Base-by-base conservation (phyloP, 106 monocot species). In the Dendrobium catenatum region DNA sequence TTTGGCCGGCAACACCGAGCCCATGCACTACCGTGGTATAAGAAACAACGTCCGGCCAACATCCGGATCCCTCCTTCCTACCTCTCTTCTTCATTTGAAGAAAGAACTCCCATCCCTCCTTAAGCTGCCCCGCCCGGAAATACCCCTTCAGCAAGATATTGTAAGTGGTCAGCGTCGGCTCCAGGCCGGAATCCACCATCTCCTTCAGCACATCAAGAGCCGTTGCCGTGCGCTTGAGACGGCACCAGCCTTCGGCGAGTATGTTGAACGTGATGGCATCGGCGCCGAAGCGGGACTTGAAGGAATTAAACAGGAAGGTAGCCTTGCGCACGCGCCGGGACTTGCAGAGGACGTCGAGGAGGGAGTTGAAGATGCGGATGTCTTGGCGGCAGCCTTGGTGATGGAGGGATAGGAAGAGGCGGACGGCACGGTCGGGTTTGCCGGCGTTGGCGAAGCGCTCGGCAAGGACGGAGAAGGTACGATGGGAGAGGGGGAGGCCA, bases 221-320 rank as follows among this genome's bases (percentile, higher is more conserved):
- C 72, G 68, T 77, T 20, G 86, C 79, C 9, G 89, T 93, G 42
- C 81, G 76, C 77, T 93, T 93, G 24, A 87, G 19, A 47, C 80
- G 83, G 84, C 97, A 98, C 92, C 92, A 98, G 13, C 97, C 97
- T 17, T 98, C 92, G 44, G 97, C 97, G 27, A 98, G 72, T 43
- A 86, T 87, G 84, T 95, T 98, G 66, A 91, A 94, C 43, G 85
- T 94, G 75, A 93, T 81, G 2, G 51, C 79, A 67, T 98, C 97
- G 9, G 88, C 83, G 3, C 42, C 47, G 72, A 94, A 98, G 42
- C 94, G 79, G 9, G 31, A n/a, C 26, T 81, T 85, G 19, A 98
- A 77, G 40, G 86, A 66, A 27, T 47, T 77, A 68, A 93, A 76
- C 51, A 95, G 82, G 24, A 85, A 82, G 82, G 79, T 26, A 17